Evolutionary conservation across 2,329 filamentous ascomycete species (phyloP), one percentile per base, ranked within the genome.

Genomic region (Penicillium sp.): DNA sequence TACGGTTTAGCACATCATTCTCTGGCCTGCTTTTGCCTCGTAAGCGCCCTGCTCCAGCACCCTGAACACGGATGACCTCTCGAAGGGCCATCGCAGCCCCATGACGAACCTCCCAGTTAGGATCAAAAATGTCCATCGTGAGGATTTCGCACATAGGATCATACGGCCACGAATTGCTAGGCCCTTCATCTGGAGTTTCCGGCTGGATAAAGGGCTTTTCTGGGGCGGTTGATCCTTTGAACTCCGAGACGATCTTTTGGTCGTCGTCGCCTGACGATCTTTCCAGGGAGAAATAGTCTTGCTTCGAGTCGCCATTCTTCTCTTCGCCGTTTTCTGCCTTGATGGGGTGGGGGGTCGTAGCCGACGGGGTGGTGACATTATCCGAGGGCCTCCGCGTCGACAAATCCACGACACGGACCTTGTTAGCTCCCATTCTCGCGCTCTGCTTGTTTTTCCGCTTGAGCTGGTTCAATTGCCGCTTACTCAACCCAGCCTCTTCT

Each of bases 41-140:
- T 49, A 82, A 66, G 46, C 91, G 83, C 32, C 93, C 94, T 49
- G 93, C 91, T 49, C 91, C 93, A 44, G 76, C 81, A 38, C 93
- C 93, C 63, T 98, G 93, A n/a, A 89, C 86, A 54, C 91, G 83
- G 45, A 96, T 77, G 17, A 98, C 82, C 69, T 98, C 93, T 62
- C 93, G 82, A 33, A 98, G 75, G 10, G 88, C 93, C 84, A 98
- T 93, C 12, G 93, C 90, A 49, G 94, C 93, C 61, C 93, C 93
- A 67, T 98, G 93, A n/a, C 93, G 85, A 7, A 90, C 89, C 69
- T 98, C 93, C 94, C 93, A 98, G 43, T 85, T 84, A 2, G 86
- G 76, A 64, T 98, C 91, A 60, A 98, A 97, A 1, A 98, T 77
- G 64, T 98, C 93, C 31, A 97, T 78, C 61, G 88, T 91, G 51